Base-by-base conservation (phyloP, 352 stramenopile genomes). In the Phytophthora boehmeriae region DNA sequence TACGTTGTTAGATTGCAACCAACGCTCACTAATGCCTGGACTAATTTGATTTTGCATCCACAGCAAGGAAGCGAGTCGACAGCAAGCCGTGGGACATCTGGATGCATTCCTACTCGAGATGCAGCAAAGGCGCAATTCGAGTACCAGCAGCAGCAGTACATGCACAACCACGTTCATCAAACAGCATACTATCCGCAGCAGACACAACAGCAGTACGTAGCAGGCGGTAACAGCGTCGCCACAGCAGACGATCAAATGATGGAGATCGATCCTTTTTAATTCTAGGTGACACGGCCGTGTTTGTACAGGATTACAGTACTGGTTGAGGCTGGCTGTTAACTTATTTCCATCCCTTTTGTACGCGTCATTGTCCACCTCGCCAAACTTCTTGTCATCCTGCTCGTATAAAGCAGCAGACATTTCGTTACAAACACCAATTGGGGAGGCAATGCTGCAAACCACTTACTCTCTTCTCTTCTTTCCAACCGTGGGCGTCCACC, bases 291-390 rank as follows among this genome's bases (percentile, higher is more conserved):
- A 57, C 10, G 30, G 27, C n/a, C n/a, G 30, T 36, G 30, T 36
- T 41, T 62, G 59, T 52, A 58, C 50, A 62, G 47, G 46, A 50
- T 39, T 52, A 6, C 3, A 30, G 25, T 30, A 6, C 3, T 30
- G 25, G 6, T 30, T 6, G 25, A 30, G 25, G 25, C 25, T 30
- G 20, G 43, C 30, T 25, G 50, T 53, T 77, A 77, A 73, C 50
- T 86, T 89, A 92, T 78, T 90, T 92, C 86, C 83, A 93, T 46
- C 65, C 69, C 66, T 78, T 76, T 94, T 94, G 81, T 94, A 92
- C 64, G 74, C 61, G 36, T 92, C 81, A 42, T 80, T 90, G 34
- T 92, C 81, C 2, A 75, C 54, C 27, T 82, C 78, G 10, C 83
- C 83, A 59, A 81, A 79, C 65, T 91, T 86, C 42, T 79, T 80